phyloP scores from a whole-genome alignment of 139 green algal species.

The Coelastrella sp. region DNA sequence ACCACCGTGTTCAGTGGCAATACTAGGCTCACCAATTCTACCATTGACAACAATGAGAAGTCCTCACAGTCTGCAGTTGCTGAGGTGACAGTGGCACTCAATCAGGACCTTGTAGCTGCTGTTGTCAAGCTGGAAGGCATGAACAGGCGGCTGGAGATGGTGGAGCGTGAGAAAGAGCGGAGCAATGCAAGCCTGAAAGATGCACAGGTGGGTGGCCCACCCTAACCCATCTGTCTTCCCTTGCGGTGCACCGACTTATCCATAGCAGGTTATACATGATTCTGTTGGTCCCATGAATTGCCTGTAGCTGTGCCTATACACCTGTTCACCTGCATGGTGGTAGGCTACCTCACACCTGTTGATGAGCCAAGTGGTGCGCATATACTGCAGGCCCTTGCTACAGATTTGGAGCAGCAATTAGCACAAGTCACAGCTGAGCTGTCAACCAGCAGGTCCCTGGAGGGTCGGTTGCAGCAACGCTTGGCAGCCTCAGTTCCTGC shows the following conservation, averaged over 20 bases:
- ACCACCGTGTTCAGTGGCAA: neutral
- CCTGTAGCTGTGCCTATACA: too few species aligned
- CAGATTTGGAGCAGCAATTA: slow-evolving; percentile 63
- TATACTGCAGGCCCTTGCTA: slow-evolving; percentile 44
- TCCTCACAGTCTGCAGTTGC: neutral
- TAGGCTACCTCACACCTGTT: too few species aligned
- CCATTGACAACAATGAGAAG: neutral
- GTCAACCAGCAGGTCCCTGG: slow-evolving; percentile 48
- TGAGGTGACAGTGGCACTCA: slow-evolving; percentile 25
- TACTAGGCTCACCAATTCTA: neutral
- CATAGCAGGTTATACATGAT: too few species aligned
- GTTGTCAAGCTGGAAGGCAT: slow-evolving; percentile 54
- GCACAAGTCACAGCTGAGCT: slow-evolving; percentile 56
- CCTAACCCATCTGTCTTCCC: too few species aligned
- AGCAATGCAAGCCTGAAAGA: slow-evolving; percentile 54
- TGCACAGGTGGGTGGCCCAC: slow-evolving; percentile 49
- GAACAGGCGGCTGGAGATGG: slow-evolving; percentile 54
- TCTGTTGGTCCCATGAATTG: too few species aligned
- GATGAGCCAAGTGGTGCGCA: neutral
- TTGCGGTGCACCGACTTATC: too few species aligned
- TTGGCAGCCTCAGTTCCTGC: slow-evolving; percentile 54
- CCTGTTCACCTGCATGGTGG: too few species aligned
- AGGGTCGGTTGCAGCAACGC: slow-evolving; percentile 48
- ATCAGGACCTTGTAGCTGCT: slow-evolving; percentile 62
- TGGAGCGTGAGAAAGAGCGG: slow-evolving; percentile 58